Evolutionary conservation across 1,284 basidiomycete genomes (phyloP), one percentile per base, ranked within the genome.

Genomic region (Salmacisia buchloeana): DNA sequence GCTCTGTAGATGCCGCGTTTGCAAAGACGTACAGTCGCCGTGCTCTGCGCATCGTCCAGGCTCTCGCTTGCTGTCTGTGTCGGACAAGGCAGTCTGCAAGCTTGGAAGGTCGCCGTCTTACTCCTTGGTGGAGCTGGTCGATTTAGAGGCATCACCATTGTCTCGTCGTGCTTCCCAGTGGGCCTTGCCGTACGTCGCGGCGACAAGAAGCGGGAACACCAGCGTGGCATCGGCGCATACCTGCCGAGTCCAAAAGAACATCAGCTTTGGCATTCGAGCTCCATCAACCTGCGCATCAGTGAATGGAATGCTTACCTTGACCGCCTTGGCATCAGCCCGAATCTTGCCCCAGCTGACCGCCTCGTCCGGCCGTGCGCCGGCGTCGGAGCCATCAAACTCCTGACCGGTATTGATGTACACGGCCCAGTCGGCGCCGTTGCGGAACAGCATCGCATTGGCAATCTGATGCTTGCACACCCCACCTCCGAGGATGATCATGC

Each of bases 291-390:
- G 36, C 18, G 21, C 15, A 34, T 2, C 27, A 58, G 18, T 23
- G 9, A 21, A 9, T 6, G 31, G 2, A 3, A 12, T 9, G 27
- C 36, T 31, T 67, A 91, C 93, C 85, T 98, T 98, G 63, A 98
- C 90, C 33, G 90, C 86, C 81, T 96, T 88, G 0, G 94, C 77
- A 0, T 67, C 66, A 31, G 89, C 89, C 56, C 92, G 87, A 70
- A 98, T 97, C 83, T 98, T 99, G 3, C 94, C 96, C 94, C 94
- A 99, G n/a, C 91, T 94, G 23, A 99, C 87, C 2, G 94, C 96
- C 81, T 99, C 94, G 76, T 99, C 96, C 18, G 96, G 96, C 63
- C 92, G 84, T 18, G 96, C 96, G 12, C 94, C 96, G 12, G 93
- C 94, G 81, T 99, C 94, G 3, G 93, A 96, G 0, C 94, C 94